Evolutionary conservation across 2,329 filamentous ascomycete species (phyloP).

Genomic region (Neofusicoccum cordaticola): DNA sequence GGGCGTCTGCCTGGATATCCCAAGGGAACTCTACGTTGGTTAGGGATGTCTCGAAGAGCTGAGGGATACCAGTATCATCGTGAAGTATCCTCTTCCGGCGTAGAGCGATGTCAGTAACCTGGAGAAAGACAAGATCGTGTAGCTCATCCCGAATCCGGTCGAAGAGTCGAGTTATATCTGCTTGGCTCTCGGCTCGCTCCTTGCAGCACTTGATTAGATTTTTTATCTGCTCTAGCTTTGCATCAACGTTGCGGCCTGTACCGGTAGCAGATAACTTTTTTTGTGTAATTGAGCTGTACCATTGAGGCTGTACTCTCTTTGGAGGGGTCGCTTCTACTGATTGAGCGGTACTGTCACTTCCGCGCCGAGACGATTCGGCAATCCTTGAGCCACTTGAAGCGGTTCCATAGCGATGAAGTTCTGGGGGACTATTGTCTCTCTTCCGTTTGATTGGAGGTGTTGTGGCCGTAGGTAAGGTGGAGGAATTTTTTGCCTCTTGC

Average conservation of each 20-base stretch:
- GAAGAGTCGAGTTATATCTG: slow-evolving; percentile 18
- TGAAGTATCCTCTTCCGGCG: slow-evolving; percentile 36
- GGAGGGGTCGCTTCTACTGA: not conserved
- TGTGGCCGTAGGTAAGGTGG: too few species aligned
- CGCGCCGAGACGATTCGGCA: not conserved
- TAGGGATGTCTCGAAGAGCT: slow-evolving; percentile 37
- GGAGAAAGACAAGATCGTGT: slow-evolving; percentile 39
- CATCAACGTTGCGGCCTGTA: not conserved
- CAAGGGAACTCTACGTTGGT: slow-evolving; percentile 37
- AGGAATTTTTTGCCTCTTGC: not conserved
- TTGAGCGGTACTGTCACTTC: not conserved
- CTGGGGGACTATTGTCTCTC: too few species aligned
- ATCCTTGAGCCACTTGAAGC: not conserved
- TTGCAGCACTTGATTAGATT: not conserved
- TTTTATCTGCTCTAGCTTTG: not conserved
- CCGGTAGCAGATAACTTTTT: not conserved
- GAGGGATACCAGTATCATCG: slow-evolving; percentile 36
- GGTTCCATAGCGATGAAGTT: not conserved
- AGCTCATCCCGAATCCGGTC: slow-evolving; percentile 36
- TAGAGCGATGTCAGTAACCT: slow-evolving; percentile 32
- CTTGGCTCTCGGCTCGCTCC: not conserved
- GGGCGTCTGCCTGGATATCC: slow-evolving; percentile 48
- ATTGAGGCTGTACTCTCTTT: not conserved
- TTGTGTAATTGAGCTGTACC: not conserved
- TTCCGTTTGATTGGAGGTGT: too few species aligned